phyloP scores from a whole-genome alignment of 352 stramenopile species.

The Phytopythium oedochilum region DNA sequence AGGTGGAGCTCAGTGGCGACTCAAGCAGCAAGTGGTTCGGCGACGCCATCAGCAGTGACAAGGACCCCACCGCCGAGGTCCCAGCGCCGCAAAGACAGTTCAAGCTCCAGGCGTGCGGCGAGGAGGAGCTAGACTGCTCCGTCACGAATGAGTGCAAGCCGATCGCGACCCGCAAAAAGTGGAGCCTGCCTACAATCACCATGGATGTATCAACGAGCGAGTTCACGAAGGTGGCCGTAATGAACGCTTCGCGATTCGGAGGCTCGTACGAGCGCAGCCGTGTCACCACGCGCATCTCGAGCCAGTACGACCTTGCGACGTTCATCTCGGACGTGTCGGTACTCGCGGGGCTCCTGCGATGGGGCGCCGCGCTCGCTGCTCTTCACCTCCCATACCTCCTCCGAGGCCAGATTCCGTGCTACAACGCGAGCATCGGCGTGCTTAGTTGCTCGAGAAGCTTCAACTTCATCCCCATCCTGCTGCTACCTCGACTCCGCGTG shows the following conservation, averaged over 20 bases:
- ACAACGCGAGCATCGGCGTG: slow-evolving; percentile 10
- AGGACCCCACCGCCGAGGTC: not conserved
- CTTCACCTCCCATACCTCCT: slow-evolving; percentile 9
- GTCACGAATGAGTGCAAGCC: slow-evolving; percentile 1
- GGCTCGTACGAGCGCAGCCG: slow-evolving; percentile 8
- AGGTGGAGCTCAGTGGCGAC: slow-evolving; percentile 2
- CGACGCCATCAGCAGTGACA: slow-evolving; percentile 17
- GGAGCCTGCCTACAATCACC: slow-evolving; percentile 6
- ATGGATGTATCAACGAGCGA: slow-evolving; percentile 5
- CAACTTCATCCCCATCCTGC: slow-evolving; percentile 13
- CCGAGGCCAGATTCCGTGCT: slow-evolving; percentile 5
- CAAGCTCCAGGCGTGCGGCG: slow-evolving; percentile 8
- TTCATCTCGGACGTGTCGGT: slow-evolving; percentile 26
- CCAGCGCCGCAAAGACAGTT: slow-evolving; percentile 8
- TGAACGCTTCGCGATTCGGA: slow-evolving; percentile 15
- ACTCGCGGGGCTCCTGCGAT: slow-evolving; percentile 20
- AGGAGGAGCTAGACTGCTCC: slow-evolving; percentile 12
- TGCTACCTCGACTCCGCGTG: slow-evolving; percentile 12
- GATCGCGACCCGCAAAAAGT: slow-evolving; percentile 2
- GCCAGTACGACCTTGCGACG: slow-evolving; percentile 23
- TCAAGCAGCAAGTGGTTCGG: slow-evolving; percentile 19
- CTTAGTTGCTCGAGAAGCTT: slow-evolving; percentile 16
- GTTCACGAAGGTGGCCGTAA: slow-evolving; percentile 10
- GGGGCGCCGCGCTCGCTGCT: slow-evolving; percentile 19
- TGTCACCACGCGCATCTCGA: slow-evolving; percentile 9